These are phyloP conservation scores for Leersia perrieri DNA, from an alignment of 176 grass and related monocot genomes.

Conservation along the genomic window DNA sequence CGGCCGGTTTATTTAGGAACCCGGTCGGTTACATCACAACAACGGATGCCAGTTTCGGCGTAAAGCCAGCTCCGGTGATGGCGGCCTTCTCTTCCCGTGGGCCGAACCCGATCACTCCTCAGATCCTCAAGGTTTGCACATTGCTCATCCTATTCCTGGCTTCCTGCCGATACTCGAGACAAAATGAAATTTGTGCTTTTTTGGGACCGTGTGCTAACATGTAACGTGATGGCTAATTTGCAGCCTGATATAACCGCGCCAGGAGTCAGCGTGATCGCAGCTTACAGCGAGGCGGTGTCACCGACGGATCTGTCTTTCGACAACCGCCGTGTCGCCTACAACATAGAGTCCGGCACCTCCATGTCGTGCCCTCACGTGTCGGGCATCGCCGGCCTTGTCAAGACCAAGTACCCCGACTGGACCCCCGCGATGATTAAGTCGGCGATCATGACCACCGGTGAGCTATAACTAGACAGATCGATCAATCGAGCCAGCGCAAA, in stretches of 20 bases:
- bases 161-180: neutral
- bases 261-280: slow-evolving; percentile 57
- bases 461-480: neutral
- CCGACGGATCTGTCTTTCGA: slow-evolving; percentile 43
- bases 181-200: no score
- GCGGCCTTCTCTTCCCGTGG: slow-evolving; percentile 66
- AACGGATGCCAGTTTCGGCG: slow-evolving; percentile 24
- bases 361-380: slow-evolving; percentile 80
- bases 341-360: slow-evolving; percentile 61
- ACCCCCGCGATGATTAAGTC: slow-evolving; percentile 73
- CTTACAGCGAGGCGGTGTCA: slow-evolving; percentile 33
- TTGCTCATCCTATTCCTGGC: neutral
- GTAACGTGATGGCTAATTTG: neutral
- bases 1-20: slow-evolving; percentile 5
- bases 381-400: slow-evolving; percentile 54
- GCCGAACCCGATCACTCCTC: slow-evolving; percentile 52
- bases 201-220: no score
- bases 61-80: slow-evolving; percentile 62
- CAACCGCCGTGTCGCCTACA: slow-evolving; percentile 48
- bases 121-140: slow-evolving; percentile 50
- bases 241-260: slow-evolving; percentile 76
- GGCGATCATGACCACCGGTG: slow-evolving; percentile 83
- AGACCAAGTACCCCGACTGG: slow-evolving; percentile 47
- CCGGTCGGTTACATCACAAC: slow-evolving; percentile 43
- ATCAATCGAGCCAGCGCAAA: neutral